phyloP scores from a whole-genome alignment of 2,329 filamentous ascomycete genomes.

The Calonectria pseudoreteaudii region DNA sequence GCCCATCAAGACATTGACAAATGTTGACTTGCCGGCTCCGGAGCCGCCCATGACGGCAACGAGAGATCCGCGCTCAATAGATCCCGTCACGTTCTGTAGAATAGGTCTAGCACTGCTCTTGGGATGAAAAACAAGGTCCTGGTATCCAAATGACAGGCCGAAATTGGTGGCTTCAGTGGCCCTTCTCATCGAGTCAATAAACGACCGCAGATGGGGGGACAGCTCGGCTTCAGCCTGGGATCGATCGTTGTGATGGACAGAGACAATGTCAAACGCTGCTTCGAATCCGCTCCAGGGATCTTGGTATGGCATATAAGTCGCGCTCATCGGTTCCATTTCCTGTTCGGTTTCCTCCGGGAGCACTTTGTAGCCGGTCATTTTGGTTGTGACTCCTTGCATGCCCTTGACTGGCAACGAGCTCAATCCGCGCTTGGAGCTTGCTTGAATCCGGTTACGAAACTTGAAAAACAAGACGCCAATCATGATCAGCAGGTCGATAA shows the following conservation, averaged over 20 bases:
- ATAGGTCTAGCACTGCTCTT: constrained; percentile 58
- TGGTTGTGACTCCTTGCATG: constrained; percentile 45
- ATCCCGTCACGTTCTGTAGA: constrained; percentile 65
- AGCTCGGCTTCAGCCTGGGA: constrained; percentile 29
- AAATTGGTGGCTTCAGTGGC: constrained; percentile 63
- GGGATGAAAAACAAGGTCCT: constrained; percentile 61
- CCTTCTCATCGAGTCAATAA: constrained; percentile 64
- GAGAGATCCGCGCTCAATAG: constrained; percentile 65
- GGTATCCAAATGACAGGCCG: constrained; percentile 65
- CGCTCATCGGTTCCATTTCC: constrained; percentile 50
- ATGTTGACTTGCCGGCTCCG: constrained; percentile 70
- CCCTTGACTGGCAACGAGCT: constrained; percentile 33
- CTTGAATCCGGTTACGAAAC: constrained; percentile 32
- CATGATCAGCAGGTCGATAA: constrained; percentile 56
- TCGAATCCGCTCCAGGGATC: constrained; percentile 51
- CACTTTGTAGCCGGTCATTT: constrained; percentile 50
- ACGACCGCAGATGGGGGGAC: constrained; percentile 56
- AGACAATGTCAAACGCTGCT: constrained; percentile 49
- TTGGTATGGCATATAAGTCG: constrained; percentile 44
- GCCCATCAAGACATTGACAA: constrained; percentile 72
- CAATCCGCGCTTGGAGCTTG: constrained; percentile 27
- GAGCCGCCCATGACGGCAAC: constrained; percentile 71
- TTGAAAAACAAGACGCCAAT: constrained; percentile 42
- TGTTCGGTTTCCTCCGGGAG: constrained; percentile 48
- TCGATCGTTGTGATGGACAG: constrained; percentile 42